phyloP scores from a whole-genome alignment of 805 yeast species.

The Myxozyma udenii region DNA sequence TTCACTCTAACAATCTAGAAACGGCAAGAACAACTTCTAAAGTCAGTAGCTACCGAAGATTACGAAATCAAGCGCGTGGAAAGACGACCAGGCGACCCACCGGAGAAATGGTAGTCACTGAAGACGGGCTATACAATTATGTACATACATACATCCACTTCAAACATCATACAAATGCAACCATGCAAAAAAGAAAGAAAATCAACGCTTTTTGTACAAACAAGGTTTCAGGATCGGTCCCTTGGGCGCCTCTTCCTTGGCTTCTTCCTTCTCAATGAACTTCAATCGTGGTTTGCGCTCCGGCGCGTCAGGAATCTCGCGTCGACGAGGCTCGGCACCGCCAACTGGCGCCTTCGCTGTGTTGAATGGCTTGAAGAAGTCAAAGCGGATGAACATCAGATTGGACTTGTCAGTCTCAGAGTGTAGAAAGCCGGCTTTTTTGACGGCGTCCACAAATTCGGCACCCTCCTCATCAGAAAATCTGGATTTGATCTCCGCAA shows the following conservation, averaged over 20 bases:
- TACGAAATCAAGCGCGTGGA: slow-evolving; percentile 25
- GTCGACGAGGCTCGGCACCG: too few species aligned
- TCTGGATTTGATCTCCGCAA: slow-evolving; percentile 93
- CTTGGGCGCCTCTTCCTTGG: slow-evolving; percentile 53
- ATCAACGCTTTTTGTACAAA: slow-evolving; percentile 69
- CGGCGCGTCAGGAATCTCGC: too few species aligned
- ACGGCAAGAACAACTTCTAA: slow-evolving; percentile 15
- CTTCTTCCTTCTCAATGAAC: slow-evolving; percentile 70
- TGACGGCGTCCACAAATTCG: slow-evolving; percentile 75
- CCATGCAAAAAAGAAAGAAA: neutral
- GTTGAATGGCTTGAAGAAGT: slow-evolving; percentile 73
- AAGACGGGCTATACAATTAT: neutral
- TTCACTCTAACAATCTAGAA: slow-evolving; percentile 1
- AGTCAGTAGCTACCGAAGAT: slow-evolving; percentile 13
- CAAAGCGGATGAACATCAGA: slow-evolving; percentile 93
- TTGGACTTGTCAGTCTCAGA: slow-evolving; percentile 80
- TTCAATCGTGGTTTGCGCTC: slow-evolving; percentile 48
- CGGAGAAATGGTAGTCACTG: slow-evolving; percentile 14
- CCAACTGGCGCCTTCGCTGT: too few species aligned
- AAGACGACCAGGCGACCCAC: slow-evolving; percentile 21
- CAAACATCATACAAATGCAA: neutral
- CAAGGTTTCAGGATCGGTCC: slow-evolving; percentile 92
- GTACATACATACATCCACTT: neutral
- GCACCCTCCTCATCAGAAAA: slow-evolving; percentile 57
- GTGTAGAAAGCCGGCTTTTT: slow-evolving; percentile 79